Base-by-base conservation (phyloP, 257 asterid genomes). In the Marsdenia floribunda region DNA sequence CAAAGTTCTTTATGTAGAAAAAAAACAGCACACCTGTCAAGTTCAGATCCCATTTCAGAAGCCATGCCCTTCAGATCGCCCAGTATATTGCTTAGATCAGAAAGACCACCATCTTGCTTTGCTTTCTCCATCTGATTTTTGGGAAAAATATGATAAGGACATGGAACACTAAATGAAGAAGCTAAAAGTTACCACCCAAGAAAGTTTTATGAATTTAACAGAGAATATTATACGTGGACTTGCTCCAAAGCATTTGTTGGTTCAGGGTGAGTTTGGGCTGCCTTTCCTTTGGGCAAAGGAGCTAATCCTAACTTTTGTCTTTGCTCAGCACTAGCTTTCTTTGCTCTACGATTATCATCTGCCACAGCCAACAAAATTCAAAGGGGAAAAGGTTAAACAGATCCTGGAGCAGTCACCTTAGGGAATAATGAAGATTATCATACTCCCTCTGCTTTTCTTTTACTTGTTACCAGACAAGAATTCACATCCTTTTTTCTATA, bases 51-150 rank as follows among this genome's bases (percentile, higher is more conserved):
- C 97, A 90, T 93, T 8, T 82, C 97, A 44, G 82, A 72, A 60
- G 97, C 98, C 97, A 93, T 93, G 79, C 97, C 98, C 80, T 93
- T 93, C 73, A 93, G 80, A 35, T 90, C 97, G 9, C 96, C 98
- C 75, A 93, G 78, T 71, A 91, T 90, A 70, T 83, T 78, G 75
- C 97, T 85, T 15, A 93, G 86, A 35, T 93, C 98, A 2, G 82
- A 73, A 73, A 93, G 96, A 37, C 83, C 89, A 58, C 90, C 98
- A 61, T 93, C 98, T 83, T 95, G 99, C 80, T 91, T 92, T 26
- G 77, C 75, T 90, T 92, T 92, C 91, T 95, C 99, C 73, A 44
- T 1, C 99, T 94, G 73, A 59, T 60, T 66, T 29, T 47, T 19
- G 64, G 10, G 21, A 50, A 13, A 69, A 40, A 42, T 16, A 29